Evolutionary conservation across 352 stramenopile genomes (phyloP).

Genomic region (Pythium aristosporum): DNA sequence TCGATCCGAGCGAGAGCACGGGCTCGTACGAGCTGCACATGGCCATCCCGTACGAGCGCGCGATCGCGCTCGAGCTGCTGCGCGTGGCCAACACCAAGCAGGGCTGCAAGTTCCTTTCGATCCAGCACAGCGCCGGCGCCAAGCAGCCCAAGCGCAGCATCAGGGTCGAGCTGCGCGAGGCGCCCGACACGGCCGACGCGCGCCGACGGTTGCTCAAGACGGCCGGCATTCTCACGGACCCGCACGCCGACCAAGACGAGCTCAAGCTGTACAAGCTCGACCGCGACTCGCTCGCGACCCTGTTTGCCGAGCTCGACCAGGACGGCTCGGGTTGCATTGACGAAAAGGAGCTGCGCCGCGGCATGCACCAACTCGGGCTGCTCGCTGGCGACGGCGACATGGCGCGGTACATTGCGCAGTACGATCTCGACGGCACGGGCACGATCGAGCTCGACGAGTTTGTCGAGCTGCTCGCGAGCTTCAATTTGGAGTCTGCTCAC

Average conservation of each 20-base stretch:
- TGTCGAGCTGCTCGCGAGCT: constrained; percentile 71
- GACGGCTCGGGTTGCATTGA: constrained; percentile 72
- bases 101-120: constrained; percentile 81
- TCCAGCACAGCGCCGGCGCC: constrained; percentile 40
- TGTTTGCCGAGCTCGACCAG: constrained; percentile 70
- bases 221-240: constrained; percentile 57
- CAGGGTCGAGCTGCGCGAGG: constrained; percentile 61
- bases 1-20: constrained; percentile 68
- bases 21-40: constrained; percentile 78
- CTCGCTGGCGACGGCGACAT: constrained; percentile 49
- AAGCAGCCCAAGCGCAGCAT: constrained; percentile 44
- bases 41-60: constrained; percentile 71
- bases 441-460: constrained; percentile 81
- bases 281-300: constrained; percentile 39
- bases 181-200: constrained; percentile 34
- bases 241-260: constrained; percentile 29
- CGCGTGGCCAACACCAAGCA: constrained; percentile 72
- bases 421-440: constrained; percentile 70
- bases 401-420: constrained; percentile 59
- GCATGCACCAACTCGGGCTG: constrained; percentile 52
- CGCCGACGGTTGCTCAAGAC: constrained; percentile 61
- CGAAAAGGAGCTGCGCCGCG: constrained; percentile 47
- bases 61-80: constrained; percentile 68
- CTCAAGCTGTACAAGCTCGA: constrained; percentile 42
- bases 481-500: constrained; percentile 47